A percentile compares a stretch with the other conserved stretches of the same genome.
Evolutionary conservation across 1,284 basidiomycete species (phyloP).

Genomic region (Hortiboletus rubellus): DNA sequence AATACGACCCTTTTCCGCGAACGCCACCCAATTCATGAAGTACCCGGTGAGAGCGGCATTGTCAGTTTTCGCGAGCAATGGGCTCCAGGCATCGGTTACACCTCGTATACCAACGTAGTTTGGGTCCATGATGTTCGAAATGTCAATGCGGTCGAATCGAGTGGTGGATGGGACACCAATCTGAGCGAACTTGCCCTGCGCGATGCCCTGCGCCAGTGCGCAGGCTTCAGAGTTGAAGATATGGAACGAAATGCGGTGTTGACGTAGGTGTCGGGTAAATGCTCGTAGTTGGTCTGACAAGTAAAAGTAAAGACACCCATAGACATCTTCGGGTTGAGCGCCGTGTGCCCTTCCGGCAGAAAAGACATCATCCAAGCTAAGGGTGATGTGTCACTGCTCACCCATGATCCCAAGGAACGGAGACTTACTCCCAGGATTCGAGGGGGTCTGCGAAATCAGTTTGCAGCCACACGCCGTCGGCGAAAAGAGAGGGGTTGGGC

Average conservation of each 20-base stretch:
- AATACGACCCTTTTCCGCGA: slow-evolving; percentile 16
- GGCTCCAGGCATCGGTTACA: slow-evolving; percentile 38
- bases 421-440: slow-evolving; percentile 43
- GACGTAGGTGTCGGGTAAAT: slow-evolving; percentile 37
- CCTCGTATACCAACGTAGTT: slow-evolving; percentile 40
- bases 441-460: slow-evolving; percentile 43
- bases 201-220: slow-evolving; percentile 26
- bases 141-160: slow-evolving; percentile 45
- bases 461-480: slow-evolving; percentile 38
- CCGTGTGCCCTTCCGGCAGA: slow-evolving; percentile 37
- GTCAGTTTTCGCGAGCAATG: slow-evolving; percentile 32
- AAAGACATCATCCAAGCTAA: slow-evolving; percentile 29
- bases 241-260: slow-evolving; percentile 35
- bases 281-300: slow-evolving; percentile 39
- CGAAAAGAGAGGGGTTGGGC: slow-evolving; percentile 43
- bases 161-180: slow-evolving; percentile 23
- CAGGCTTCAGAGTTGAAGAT: slow-evolving; percentile 31
- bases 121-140: slow-evolving; percentile 46
- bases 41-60: slow-evolving; percentile 41
- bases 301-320: slow-evolving; percentile 49
- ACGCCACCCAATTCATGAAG: slow-evolving; percentile 47
- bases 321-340: slow-evolving; percentile 42
- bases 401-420: neutral
- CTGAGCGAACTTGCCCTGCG: slow-evolving; percentile 7
- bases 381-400: slow-evolving; percentile 3